These are phyloP conservation scores for Aspergillus coremiiformis DNA, from an alignment of 495 filamentous ascomycete genomes.

Conservation along the genomic window DNA sequence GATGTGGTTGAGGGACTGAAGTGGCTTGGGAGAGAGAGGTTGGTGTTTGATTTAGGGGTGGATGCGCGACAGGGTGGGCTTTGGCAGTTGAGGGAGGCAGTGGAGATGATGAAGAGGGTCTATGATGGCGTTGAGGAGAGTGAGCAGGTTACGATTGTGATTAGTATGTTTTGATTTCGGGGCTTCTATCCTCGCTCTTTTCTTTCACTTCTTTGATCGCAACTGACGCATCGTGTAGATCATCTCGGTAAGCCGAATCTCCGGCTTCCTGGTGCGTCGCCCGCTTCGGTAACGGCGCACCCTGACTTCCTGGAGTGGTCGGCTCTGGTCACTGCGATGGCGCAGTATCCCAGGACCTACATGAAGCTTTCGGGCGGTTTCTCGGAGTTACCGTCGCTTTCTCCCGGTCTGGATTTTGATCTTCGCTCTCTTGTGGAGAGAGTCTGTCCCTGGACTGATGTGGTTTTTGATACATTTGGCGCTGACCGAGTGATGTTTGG, in stretches of 20 bases:
- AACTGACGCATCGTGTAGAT: constrained; percentile 37
- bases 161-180: constrained; percentile 45
- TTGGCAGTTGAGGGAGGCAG: constrained; percentile 63
- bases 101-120: constrained; percentile 61
- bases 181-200: neutral
- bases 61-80: constrained; percentile 63
- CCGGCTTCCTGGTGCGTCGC: constrained; percentile 27
- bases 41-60: constrained; percentile 75
- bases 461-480: constrained; percentile 60
- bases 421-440: constrained; percentile 34
- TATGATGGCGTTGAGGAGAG: constrained; percentile 54
- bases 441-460: constrained; percentile 57
- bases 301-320: constrained; percentile 51
- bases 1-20: constrained; percentile 63
- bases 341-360: constrained; percentile 53
- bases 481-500: constrained; percentile 74
- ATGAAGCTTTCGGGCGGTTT: constrained; percentile 88
- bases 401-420: constrained; percentile 27
- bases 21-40: constrained; percentile 52
- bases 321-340: constrained; percentile 37
- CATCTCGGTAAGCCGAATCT: constrained; percentile 86
- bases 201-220: neutral
- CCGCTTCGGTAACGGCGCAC: constrained; percentile 37
- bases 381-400: constrained; percentile 54
- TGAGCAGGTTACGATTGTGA: constrained; percentile 52